Base-by-base conservation (phyloP, 805 yeast genomes). In the Schwanniomyces pseudopolymorphus region DNA sequence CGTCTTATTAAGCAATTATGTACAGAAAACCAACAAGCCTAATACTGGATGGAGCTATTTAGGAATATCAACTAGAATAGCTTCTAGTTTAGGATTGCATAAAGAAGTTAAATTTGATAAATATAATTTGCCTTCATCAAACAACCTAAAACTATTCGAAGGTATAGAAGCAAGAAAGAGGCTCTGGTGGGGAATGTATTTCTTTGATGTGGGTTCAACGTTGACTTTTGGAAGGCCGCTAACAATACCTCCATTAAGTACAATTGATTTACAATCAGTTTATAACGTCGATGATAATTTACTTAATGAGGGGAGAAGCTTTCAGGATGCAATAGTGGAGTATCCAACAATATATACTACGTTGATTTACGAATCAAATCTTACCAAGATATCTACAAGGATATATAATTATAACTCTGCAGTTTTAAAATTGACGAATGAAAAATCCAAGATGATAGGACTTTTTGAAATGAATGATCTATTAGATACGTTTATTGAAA, bases 1-100 rank as follows among this genome's bases (percentile, higher is more conserved):
- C 47, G 55, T 54, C 9, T 44, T 56, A 28, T 59, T 85, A 43
- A 76, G 85, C 47, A 79, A 79, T 51, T 85, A 83, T 61, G 77
- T 80, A 9, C 87, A 81, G 56, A 81, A 81, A 62, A 71, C 86
- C 42, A 80, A 83, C 54, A 81, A 80, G 53, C 84, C 85, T 45
- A 83, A 83, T 60, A 77, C 87, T 0, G 84, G 85, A 20, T 56
- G 60, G 60, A 54, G 48, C 40, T 56, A 54, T 39, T 44, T 56
- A 27, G 60, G 60, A 3, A n/a, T 56, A 28, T 52, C 60, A 3
- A 51, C 57, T 4, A 44, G 60, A 27, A 48, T 56, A 16, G 60
- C 60, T 14, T 54, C 60, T 3, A 56, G 58, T 44, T 52, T 56
- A 43, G 60, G 60, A 3, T 44, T 56, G 20, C 60, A 56, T 38